Evolutionary conservation across 768 basidiomycete genomes (phyloP), one percentile per base, ranked within the genome.

Genomic region (Tylopilus rubrobrunneus): DNA sequence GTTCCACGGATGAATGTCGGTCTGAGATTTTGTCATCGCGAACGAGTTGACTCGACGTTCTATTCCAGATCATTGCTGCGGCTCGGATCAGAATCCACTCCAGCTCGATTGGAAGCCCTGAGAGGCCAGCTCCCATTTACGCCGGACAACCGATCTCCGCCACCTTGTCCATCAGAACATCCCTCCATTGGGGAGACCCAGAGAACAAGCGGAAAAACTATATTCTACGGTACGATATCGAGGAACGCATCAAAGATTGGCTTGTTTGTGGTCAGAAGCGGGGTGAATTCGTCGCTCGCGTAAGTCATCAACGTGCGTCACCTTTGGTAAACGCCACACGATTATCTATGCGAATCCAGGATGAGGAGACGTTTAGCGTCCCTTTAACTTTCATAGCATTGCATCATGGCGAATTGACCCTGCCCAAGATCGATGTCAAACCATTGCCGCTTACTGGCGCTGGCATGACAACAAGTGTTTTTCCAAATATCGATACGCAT

Each of bases 131-230:
- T 5, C 75, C 79, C 3, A 72, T 89, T 59, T 94, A 91, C 62
- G 92, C 94, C 23, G 95, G 95, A 0, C 90, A 95, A 61, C 89
- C 93, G 0, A 79, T 96, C n/a, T 74, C 81, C 17, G 84, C 85
- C 1, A 75, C 74, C 11, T 70, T 97, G 33, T 76, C 74, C 1
- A 81, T 98, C 27, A 74, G 74, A 34, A 89, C 87, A 0, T 85
- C 86, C 4, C 86, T 91, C 63, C 84, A 86, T 57, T 95, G 92
- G 93, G 79, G 85, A 31, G 74, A 78, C 7, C 73, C 62, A 59
- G 68, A 76, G 53, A 67, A 68, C 31, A 71, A 78, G 63, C 59
- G 67, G 28, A 71, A 67, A 21, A 70, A 68, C 50, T 87, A 85
- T 64, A 63, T 70, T 39, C 77, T 95, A 71, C 79, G 85, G 36